Evolutionary conservation across 768 basidiomycete species (phyloP).

Genomic region (Trametes cingulata): DNA sequence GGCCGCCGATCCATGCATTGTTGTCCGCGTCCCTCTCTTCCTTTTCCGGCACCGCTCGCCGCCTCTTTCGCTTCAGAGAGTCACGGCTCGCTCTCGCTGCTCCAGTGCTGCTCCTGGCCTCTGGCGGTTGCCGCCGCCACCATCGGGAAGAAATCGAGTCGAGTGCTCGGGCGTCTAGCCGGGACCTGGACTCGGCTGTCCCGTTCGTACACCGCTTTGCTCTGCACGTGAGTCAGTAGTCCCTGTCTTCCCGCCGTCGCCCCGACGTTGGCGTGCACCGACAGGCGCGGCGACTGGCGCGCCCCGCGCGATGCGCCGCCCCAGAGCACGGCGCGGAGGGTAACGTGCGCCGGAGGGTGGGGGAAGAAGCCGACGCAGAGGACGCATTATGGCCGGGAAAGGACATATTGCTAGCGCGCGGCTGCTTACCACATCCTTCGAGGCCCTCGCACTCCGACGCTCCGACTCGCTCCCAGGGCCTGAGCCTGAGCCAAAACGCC

Average conservation of each 20-base stretch:
- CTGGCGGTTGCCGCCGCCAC: not conserved
- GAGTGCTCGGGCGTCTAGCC: not conserved
- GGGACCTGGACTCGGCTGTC: too few relatives aligned
- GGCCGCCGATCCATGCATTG: slow-evolving; percentile 8
- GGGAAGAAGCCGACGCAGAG: not conserved
- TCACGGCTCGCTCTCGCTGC: too few relatives aligned
- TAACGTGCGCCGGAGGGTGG: not conserved
- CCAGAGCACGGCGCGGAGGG: not conserved
- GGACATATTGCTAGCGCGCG: slow-evolving; percentile 20
- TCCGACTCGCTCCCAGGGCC: slow-evolving; percentile 11
- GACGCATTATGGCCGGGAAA: slow-evolving; percentile 13
- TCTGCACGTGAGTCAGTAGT: too few relatives aligned
- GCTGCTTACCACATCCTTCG: slow-evolving; percentile 16
- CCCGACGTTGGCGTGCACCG: not conserved
- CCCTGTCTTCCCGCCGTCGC: too few relatives aligned
- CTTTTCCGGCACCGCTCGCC: not conserved
- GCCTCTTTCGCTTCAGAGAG: not conserved
- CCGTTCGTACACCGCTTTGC: not conserved
- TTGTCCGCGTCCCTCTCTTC: not conserved
- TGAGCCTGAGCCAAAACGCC: slow-evolving; percentile 1
- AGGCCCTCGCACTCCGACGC: slow-evolving; percentile 4
- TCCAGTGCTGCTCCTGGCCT: not conserved
- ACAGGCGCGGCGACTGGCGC: not conserved
- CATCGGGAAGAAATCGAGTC: not conserved
- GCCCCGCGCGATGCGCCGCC: slow-evolving; percentile 2